Base-by-base conservation (phyloP, 331 rosid species). In the Acacia pycnantha region DNA sequence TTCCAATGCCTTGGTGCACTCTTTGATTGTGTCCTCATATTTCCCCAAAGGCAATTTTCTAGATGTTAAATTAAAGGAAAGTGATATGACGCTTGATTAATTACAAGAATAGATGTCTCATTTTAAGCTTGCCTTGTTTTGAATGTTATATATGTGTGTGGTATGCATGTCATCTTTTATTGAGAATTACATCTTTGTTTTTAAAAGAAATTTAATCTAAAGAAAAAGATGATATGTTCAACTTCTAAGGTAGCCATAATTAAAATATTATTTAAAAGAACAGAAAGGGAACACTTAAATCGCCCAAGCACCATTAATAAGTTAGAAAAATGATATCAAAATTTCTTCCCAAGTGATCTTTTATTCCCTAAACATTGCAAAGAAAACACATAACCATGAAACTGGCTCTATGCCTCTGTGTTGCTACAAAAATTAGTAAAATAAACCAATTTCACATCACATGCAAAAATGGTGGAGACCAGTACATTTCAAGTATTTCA, bases 71-170 rank as follows among this genome's bases (percentile, higher is more conserved):
- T n/a, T n/a, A n/a, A n/a, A n/a, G n/a, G n/a, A n/a, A n/a, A n/a
- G n/a, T n/a, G n/a, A 2, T 29, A 29, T 29, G 15, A 54, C 46
- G 51, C 16, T 62, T 54, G 15, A 31, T 64, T 64, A 27, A 26
- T 29, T 16, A 64, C 43, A 64, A 29, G n/a, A 65, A 71, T 71
- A 84, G 31, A 75, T 72, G 44, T 79, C 53, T 48, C 19, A 48
- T 12, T 13, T 48, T 48, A 48, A 14, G 53, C 6, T 14, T 48
- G 18, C 53, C 53, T 1, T 48, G 6, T 48, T 14, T 14, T 48
- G 53, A 48, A 48, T 48, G 53, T 14, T 14, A 14, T 48, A 47
- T 47, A 14, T 47, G 53, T 47, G 16, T 47, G 18, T 47, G 46
- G 53, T 47, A 26, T 59, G 3, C 14, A 6, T 33, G 29, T 16